Conservation (phyloP, 345 rosid genomes). For the Raphanus raphanistrum region DNA sequence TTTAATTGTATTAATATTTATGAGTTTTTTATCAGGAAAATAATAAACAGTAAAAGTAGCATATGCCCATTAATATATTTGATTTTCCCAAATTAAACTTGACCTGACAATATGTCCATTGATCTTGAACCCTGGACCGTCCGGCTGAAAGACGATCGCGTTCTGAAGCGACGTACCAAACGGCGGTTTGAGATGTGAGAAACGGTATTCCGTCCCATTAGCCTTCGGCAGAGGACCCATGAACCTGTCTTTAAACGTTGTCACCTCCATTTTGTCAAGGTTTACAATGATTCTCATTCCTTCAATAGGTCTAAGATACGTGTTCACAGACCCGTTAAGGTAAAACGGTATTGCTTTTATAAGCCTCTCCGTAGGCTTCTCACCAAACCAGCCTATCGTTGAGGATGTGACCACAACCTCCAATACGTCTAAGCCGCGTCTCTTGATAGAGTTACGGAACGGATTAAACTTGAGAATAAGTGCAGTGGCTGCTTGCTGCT, state of each 20-base stretch:
- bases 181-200: too few species aligned
- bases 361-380: constrained; percentile 40
- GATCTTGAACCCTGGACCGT: too few species aligned
- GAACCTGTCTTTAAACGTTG: constrained; percentile 7
- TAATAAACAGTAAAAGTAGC: too few species aligned
- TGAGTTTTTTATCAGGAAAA: too few species aligned
- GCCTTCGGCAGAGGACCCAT: too few species aligned
- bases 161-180: too few species aligned
- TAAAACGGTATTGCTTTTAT: constrained; percentile 49
- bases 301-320: constrained; percentile 60
- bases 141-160: too few species aligned
- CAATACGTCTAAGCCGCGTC: constrained; percentile 47
- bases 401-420: constrained; percentile 61
- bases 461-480: constrained; percentile 45
- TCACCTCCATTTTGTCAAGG: constrained; percentile 53
- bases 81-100: too few species aligned
- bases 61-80: too few species aligned
- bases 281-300: constrained; percentile 56
- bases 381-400: constrained; percentile 77
- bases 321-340: constrained; percentile 49
- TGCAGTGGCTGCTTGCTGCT: constrained; percentile 42
- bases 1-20: too few species aligned
- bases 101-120: too few species aligned
- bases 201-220: too few species aligned
- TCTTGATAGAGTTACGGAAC: constrained; percentile 43